These are phyloP conservation scores for Zizania palustris DNA, from an alignment of 202 grass and related monocot species.

Conservation along the genomic window DNA sequence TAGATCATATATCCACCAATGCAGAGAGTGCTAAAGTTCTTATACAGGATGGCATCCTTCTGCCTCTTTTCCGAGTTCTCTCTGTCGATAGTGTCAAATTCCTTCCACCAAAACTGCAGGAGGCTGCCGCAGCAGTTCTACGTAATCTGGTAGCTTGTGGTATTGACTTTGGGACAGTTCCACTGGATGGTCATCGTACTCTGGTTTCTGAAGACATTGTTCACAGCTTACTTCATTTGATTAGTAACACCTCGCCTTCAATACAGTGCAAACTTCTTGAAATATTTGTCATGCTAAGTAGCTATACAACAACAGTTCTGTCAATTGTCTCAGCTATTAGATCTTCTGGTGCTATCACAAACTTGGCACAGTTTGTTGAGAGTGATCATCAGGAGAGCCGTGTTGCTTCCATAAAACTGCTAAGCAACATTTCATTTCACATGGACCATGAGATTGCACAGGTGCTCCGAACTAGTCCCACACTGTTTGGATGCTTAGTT, in stretches of 20 bases:
- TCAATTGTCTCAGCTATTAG: slow-evolving; percentile 66
- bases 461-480: slow-evolving; percentile 54
- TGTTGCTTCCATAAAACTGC: slow-evolving; percentile 56
- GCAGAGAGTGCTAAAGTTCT: slow-evolving; percentile 61
- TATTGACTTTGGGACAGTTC: slow-evolving; percentile 52
- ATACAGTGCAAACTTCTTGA: slow-evolving; percentile 77
- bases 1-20: slow-evolving; percentile 68
- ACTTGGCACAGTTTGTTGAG: slow-evolving; percentile 73
- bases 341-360: slow-evolving; percentile 67
- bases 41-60: slow-evolving; percentile 59
- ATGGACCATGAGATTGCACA: slow-evolving; percentile 68
- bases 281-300: slow-evolving; percentile 51
- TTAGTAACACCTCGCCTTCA: slow-evolving; percentile 68
- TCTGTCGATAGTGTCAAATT: slow-evolving; percentile 53
- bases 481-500: slow-evolving; percentile 61
- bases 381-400: slow-evolving; percentile 63
- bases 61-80: slow-evolving; percentile 61
- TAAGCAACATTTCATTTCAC: slow-evolving; percentile 63
- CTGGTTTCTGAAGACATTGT: slow-evolving; percentile 69
- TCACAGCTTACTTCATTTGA: slow-evolving; percentile 70
- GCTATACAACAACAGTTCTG: slow-evolving; percentile 46
- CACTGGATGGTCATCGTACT: slow-evolving; percentile 49
- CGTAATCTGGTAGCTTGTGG: slow-evolving; percentile 63
- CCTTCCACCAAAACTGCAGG: slow-evolving; percentile 69
- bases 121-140: slow-evolving; percentile 64